These are phyloP conservation scores for Pelargonium nanum DNA, from an alignment of 345 rosid genomes.

Conservation along the genomic window DNA sequence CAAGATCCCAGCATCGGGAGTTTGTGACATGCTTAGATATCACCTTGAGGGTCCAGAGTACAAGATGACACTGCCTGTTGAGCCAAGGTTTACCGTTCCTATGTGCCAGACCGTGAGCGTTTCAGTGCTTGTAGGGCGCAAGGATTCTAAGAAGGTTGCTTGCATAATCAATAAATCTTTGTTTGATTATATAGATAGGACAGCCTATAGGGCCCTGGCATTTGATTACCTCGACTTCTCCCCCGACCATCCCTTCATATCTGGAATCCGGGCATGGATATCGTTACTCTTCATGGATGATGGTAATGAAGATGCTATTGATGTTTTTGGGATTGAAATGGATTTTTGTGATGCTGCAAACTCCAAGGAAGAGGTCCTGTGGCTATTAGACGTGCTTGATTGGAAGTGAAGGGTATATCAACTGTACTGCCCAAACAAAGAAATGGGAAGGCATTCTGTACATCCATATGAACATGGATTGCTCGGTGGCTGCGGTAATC, in stretches of 20 bases:
- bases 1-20: constrained; percentile 34
- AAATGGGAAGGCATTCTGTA: too few species aligned
- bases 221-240: constrained; percentile 77
- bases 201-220: constrained; percentile 61
- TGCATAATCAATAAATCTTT: constrained; percentile 48
- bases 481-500: too few species aligned
- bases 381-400: constrained; percentile 88
- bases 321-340: constrained; percentile 77
- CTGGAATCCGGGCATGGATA: constrained; percentile 76
- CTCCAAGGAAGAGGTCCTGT: constrained; percentile 76
- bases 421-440: background rate
- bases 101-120: constrained; percentile 45
- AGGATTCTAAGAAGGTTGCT: constrained; percentile 63
- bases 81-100: constrained; percentile 56
- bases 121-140: constrained; percentile 65
- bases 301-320: constrained; percentile 41
- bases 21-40: constrained; percentile 34
- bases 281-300: constrained; percentile 71
- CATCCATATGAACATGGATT: too few species aligned
- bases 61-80: constrained; percentile 70
- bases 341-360: constrained; percentile 79
- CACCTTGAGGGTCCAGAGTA: constrained; percentile 44
- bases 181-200: constrained; percentile 67
- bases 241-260: constrained; percentile 63
- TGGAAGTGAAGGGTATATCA: constrained; percentile 58